Evolutionary conservation across 164 flowering plant genomes (phyloP).

Genomic region (Protea cynaroides): DNA sequence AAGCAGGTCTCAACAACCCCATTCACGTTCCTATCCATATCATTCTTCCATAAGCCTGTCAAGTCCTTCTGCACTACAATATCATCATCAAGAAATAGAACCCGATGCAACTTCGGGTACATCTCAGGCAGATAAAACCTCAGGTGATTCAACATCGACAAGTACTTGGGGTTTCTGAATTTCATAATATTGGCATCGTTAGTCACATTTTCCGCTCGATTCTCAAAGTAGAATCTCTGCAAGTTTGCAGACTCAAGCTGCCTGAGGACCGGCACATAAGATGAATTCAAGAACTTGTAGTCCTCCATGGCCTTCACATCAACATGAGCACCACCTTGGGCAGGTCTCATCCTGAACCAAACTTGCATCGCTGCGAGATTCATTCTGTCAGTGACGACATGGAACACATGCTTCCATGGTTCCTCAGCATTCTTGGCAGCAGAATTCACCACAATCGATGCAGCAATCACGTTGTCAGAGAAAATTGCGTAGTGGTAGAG

Average conservation of each 20-base stretch:
- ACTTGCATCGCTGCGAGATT: constrained; percentile 86
- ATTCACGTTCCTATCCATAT: constrained; percentile 90
- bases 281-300: constrained; percentile 55
- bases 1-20: constrained; percentile 94
- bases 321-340: constrained; percentile 62
- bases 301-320: constrained; percentile 83
- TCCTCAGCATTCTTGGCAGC: constrained; percentile 75
- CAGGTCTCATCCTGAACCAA: constrained; percentile 85
- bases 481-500: constrained; percentile 83
- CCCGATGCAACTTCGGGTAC: constrained; percentile 72
- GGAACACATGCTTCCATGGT: constrained; percentile 89
- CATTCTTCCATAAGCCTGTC: constrained; percentile 76
- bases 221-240: constrained; percentile 38
- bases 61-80: constrained; percentile 91
- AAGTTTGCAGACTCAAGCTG: constrained; percentile 50
- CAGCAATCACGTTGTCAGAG: constrained; percentile 90
- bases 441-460: constrained; percentile 87
- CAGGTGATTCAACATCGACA: constrained; percentile 71
- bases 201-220: constrained; percentile 44
- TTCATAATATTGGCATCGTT: constrained; percentile 47
- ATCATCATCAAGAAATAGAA: constrained; percentile 85
- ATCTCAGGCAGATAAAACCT: constrained; percentile 85
- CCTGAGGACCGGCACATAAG: constrained; percentile 62
- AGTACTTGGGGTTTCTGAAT: constrained; percentile 46
- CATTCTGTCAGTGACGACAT: constrained; percentile 82